phyloP scores from a whole-genome alignment of 805 yeast species.

The Candida boleticola region DNA sequence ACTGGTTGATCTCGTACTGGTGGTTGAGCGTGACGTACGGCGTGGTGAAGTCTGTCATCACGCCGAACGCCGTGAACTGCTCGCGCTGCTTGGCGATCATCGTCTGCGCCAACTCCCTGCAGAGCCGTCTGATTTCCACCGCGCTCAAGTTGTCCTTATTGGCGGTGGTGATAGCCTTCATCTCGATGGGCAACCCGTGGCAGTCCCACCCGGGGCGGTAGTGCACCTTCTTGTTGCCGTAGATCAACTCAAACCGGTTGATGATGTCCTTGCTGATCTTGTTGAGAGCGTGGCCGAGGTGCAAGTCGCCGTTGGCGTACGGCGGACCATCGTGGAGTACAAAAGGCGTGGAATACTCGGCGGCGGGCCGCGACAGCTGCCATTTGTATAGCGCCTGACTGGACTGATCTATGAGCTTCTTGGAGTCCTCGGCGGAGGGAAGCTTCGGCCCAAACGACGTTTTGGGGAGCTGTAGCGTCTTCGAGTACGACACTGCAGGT shows the following conservation, averaged over 20 bases:
- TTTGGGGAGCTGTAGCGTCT: slow-evolving; percentile 61
- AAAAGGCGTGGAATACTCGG: slow-evolving; percentile 31
- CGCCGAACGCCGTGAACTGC: slow-evolving; percentile 68
- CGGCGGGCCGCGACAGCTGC: slow-evolving; percentile 33
- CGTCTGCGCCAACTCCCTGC: slow-evolving; percentile 64
- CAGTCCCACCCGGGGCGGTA: slow-evolving; percentile 98
- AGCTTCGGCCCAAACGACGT: slow-evolving; percentile 54
- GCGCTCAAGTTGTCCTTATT: slow-evolving; percentile 29
- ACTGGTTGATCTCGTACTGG: slow-evolving; percentile 71
- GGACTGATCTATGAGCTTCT: slow-evolving; percentile 44
- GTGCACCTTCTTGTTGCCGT: slow-evolving; percentile 56
- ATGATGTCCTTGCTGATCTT: slow-evolving; percentile 87
- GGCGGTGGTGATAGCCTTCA: slow-evolving; percentile 63
- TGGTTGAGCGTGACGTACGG: slow-evolving; percentile 74
- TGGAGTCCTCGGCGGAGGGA: slow-evolving; percentile 47
- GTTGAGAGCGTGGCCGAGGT: slow-evolving; percentile 89
- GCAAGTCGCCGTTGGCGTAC: slow-evolving; percentile 93
- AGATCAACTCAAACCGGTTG: slow-evolving; percentile 62
- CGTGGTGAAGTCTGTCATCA: slow-evolving; percentile 78
- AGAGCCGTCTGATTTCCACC: slow-evolving; percentile 61
- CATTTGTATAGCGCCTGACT: slow-evolving; percentile 63
- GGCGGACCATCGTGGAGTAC: slow-evolving; percentile 97
- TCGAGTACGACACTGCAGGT: slow-evolving; percentile 32
- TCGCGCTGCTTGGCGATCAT: slow-evolving; percentile 63
- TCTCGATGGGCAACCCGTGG: slow-evolving; percentile 95